Percentiles rank a stretch among this genome's conserved stretches.
Conservation (phyloP, 495 filamentous ascomycete species). For the Neurospora tetraspora region DNA sequence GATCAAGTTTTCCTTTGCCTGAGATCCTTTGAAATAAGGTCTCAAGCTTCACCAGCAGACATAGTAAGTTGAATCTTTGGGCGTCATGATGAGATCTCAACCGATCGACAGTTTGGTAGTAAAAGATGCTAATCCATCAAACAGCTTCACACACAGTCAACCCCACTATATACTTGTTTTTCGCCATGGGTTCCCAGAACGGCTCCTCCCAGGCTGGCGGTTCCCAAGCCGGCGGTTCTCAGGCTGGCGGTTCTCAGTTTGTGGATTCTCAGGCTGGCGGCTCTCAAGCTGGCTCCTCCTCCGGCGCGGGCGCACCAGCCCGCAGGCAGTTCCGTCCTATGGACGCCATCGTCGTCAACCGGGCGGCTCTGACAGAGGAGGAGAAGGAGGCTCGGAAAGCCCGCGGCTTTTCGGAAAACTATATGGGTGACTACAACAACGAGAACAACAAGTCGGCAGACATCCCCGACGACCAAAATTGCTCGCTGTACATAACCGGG, state of each 20-base stretch:
- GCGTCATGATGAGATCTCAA: no score
- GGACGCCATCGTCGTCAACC: neutral
- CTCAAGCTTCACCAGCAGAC: no score
- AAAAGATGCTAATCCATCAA: no score
- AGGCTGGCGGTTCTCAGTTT: neutral
- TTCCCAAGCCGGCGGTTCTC: neutral
- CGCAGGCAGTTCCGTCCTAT: neutral
- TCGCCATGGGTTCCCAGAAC: neutral
- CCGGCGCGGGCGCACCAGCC: neutral
- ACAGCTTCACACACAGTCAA: no score
- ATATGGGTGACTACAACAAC: conserved; percentile 20
- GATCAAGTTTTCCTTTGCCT: no score
- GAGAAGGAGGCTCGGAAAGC: neutral
- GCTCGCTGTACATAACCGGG: conserved; percentile 27
- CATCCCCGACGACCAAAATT: conserved; percentile 21
- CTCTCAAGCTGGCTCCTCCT: neutral
- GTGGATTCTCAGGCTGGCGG: neutral
- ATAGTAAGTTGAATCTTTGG: no score
- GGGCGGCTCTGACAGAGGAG: fast-evolving
- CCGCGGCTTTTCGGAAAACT: conserved; percentile 16
- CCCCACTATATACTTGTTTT: neutral
- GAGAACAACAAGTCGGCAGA: conserved; percentile 18
- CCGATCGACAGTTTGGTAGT: no score
- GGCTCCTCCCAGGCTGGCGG: neutral
- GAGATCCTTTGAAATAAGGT: no score